Percentiles rank a stretch among this genome's conserved stretches.
phyloP scores from a whole-genome alignment of 2,329 filamentous ascomycete genomes.

The Dothideomycetidae sp. region DNA sequence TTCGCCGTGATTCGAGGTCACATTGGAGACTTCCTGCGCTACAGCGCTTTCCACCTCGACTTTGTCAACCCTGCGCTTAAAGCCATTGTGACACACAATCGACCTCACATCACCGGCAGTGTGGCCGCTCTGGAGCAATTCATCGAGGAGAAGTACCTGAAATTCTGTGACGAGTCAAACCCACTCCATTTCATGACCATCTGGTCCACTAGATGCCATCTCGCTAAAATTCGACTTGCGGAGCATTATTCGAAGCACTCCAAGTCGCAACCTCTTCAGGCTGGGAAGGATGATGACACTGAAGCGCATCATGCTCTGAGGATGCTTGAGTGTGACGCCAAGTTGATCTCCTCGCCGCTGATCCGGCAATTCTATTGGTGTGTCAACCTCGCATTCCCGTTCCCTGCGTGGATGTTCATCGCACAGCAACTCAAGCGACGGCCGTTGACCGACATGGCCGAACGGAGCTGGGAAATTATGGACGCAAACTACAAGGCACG shows the following conservation, averaged over 20 bases:
- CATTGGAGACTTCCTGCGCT: conserved; percentile 28
- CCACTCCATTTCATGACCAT: conserved; percentile 35
- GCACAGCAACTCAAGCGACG: conserved; percentile 28
- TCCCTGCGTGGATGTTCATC: conserved; percentile 35
- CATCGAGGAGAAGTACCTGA: conserved; percentile 36
- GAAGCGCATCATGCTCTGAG: conserved; percentile 21
- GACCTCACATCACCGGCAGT: conserved; percentile 10
- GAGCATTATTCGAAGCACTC: conserved; percentile 30
- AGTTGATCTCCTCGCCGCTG: conserved; percentile 28
- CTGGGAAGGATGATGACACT: conserved; percentile 13
- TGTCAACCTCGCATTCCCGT: conserved; percentile 32
- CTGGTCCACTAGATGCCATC: conserved; percentile 29
- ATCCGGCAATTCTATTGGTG: conserved; percentile 32
- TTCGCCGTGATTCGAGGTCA: conserved; percentile 32
- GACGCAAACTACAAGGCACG: conserved; percentile 32
- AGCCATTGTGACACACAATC: conserved; percentile 15
- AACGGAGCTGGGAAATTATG: conserved; percentile 31
- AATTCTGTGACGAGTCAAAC: conserved; percentile 26
- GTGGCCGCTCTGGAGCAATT: conserved; percentile 26
- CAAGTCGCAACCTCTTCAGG: conserved; percentile 7
- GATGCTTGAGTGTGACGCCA: conserved; percentile 36
- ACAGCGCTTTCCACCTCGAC: conserved; percentile 30
- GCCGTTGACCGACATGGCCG: conserved; percentile 23
- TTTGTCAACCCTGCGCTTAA: conserved; percentile 31
- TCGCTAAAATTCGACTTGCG: conserved; percentile 39